Conservation (phyloP, 1,284 basidiomycete genomes). For the Stygiomarasmius scandens region DNA sequence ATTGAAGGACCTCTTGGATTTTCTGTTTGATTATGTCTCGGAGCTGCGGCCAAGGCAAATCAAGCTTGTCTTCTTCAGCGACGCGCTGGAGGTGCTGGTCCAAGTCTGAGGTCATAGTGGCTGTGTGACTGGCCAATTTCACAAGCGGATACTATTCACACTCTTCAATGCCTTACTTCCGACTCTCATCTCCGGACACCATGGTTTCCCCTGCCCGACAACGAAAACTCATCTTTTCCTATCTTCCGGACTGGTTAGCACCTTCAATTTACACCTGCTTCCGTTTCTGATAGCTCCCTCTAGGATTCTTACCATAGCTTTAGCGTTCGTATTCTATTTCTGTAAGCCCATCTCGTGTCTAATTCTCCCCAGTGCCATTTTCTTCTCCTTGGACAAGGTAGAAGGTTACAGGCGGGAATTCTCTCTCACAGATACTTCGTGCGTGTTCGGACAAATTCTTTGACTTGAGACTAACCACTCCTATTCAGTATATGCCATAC, state of each 20-base stretch:
- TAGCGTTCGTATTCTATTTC: slow-evolving; percentile 59
- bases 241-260: slow-evolving; percentile 73
- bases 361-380: slow-evolving; percentile 50
- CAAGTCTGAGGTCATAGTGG: not conserved
- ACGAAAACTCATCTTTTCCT: slow-evolving; percentile 55
- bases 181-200: not conserved
- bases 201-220: slow-evolving; percentile 31
- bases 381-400: slow-evolving; percentile 71
- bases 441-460: slow-evolving; percentile 24
- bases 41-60: not conserved
- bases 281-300: not conserved
- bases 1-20: slow-evolving; percentile 54
- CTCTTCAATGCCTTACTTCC: slow-evolving; percentile 5
- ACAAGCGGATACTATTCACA: too few relatives aligned
- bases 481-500: slow-evolving; percentile 50
- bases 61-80: not conserved
- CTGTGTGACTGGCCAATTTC: too few relatives aligned
- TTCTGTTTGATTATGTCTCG: slow-evolving; percentile 69
- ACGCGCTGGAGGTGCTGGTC: not conserved
- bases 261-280: slow-evolving; percentile 5
- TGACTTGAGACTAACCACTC: slow-evolving; percentile 7
- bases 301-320: slow-evolving; percentile 69
- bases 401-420: slow-evolving; percentile 86
- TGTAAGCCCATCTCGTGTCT: slow-evolving; percentile 8
- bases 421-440: slow-evolving; percentile 81